Conservation (phyloP, 257 asterid species). For the Orobanche coerulescens region DNA sequence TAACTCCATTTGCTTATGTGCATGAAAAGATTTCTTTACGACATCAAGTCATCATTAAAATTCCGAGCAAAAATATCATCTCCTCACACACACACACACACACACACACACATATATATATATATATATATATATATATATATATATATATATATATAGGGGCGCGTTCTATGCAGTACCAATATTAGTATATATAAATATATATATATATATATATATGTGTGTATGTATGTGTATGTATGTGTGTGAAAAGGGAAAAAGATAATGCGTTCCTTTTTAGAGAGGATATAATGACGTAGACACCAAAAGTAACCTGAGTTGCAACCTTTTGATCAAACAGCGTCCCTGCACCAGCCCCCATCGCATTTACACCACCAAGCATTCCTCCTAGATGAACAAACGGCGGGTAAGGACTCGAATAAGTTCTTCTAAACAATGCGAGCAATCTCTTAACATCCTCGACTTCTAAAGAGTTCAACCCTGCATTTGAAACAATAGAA, state of each 20-base stretch:
- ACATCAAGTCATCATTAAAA: too few relatives aligned
- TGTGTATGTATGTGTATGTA: too few relatives aligned
- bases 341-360: constrained; percentile 82
- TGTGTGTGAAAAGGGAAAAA: background rate
- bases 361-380: constrained; percentile 75
- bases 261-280: background rate
- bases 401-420: constrained; percentile 54
- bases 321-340: constrained; percentile 52
- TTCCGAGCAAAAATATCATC: constrained; percentile 5
- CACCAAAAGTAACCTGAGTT: constrained; percentile 10
- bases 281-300: too few relatives aligned
- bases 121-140: too few relatives aligned
- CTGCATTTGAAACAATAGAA: constrained; percentile 45
- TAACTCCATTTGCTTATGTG: constrained; percentile 6
- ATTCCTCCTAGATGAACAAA: constrained; percentile 73
- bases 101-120: too few relatives aligned
- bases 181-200: too few relatives aligned
- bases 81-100: too few relatives aligned
- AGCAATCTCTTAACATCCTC: constrained; percentile 50
- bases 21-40: too few relatives aligned
- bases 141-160: too few relatives aligned
- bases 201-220: too few relatives aligned
- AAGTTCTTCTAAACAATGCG: constrained; percentile 52
- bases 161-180: too few relatives aligned
- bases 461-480: constrained; percentile 47